phyloP scores from a whole-genome alignment of 106 monocot species.

The Dendrobium huoshanense region DNA sequence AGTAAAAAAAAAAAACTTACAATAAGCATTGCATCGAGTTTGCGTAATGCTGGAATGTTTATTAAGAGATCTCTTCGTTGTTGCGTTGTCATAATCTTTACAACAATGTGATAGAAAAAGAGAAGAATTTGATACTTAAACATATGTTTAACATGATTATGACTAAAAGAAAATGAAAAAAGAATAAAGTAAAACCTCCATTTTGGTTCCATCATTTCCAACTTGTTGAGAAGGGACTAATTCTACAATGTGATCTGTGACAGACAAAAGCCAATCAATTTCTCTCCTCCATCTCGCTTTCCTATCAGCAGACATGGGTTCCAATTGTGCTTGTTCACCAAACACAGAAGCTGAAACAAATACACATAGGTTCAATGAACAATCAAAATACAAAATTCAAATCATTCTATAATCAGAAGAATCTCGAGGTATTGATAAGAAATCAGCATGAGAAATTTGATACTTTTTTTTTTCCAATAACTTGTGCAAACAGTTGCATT shows the following conservation, averaged over 20 bases:
- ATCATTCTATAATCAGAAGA: background rate
- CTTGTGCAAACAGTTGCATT: no score
- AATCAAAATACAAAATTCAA: background rate
- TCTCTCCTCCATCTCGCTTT: slow-evolving; percentile 63
- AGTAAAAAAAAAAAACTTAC: slow-evolving; percentile 24
- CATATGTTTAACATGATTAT: background rate
- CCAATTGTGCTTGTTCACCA: slow-evolving; percentile 44
- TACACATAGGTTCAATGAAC: background rate
- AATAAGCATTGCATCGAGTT: slow-evolving; percentile 69
- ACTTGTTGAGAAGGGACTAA: slow-evolving; percentile 54
- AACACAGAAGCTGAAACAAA: slow-evolving; percentile 51
- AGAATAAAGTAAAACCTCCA: slow-evolving; percentile 37
- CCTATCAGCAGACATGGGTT: slow-evolving; percentile 51
- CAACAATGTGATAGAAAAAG: background rate
- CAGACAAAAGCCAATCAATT: slow-evolving; percentile 59
- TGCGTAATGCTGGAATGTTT: slow-evolving; percentile 59
- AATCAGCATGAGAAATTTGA: background rate
- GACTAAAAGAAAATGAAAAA: background rate
- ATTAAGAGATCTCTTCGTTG: slow-evolving; percentile 58
- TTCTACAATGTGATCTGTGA: slow-evolving; percentile 66
- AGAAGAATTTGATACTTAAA: background rate
- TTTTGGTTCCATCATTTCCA: slow-evolving; percentile 45
- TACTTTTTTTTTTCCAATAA: background rate
- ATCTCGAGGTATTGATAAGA: background rate
- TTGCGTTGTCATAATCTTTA: slow-evolving; percentile 60